Base-by-base conservation (phyloP, 2,329 filamentous ascomycete species). In the Trichoderma citrinoviride region DNA sequence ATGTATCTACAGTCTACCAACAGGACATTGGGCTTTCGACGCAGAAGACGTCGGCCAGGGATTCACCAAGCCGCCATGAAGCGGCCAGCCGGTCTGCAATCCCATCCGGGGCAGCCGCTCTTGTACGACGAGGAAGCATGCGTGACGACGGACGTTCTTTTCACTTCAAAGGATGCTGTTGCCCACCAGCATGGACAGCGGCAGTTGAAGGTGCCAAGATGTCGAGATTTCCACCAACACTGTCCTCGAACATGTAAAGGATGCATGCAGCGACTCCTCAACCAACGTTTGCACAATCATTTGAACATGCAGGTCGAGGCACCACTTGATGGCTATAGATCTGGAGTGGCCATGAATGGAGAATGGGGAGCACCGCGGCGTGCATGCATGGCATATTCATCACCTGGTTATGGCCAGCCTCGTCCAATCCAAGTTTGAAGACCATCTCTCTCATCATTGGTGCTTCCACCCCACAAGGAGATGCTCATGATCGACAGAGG, bases 131-230 rank as follows among this genome's bases (percentile, higher is more conserved):
- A 14, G 17, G 33, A 10, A 33, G 14, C 19, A 8, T 52, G 19
- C 19, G 17, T 5, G 6, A 37, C 33, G 3, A 14, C 10, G 12
- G 33, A 14, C 33, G 14, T 14, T 37, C 12, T 14, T 3, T 4
- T 14, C 33, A 37, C 12, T 1, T 37, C 12, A 37, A 14, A 37
- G 33, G 44, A 47, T 47, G 10, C 3, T 8, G 33, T 50, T 61
- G 29, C 12, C 44, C 41, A 29, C 37, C 25, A 25, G 49, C 49
- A 62, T 3, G 40, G 58, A 54, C 40, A 53, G 58, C 47, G 58
- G 58, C 58, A 62, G 47, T 62, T 62, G 40, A 54, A 5, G 33
- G 14, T 37, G 33, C 33, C 37, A 10, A 61, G n/a, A 37, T 17
- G 23, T 40, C 23, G 58, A 49, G 33, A 46, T 37, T 10, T 21